These are phyloP conservation scores for Dioszegia aurantiaca DNA, from an alignment of 768 basidiomycete species.

Conservation along the genomic window DNA sequence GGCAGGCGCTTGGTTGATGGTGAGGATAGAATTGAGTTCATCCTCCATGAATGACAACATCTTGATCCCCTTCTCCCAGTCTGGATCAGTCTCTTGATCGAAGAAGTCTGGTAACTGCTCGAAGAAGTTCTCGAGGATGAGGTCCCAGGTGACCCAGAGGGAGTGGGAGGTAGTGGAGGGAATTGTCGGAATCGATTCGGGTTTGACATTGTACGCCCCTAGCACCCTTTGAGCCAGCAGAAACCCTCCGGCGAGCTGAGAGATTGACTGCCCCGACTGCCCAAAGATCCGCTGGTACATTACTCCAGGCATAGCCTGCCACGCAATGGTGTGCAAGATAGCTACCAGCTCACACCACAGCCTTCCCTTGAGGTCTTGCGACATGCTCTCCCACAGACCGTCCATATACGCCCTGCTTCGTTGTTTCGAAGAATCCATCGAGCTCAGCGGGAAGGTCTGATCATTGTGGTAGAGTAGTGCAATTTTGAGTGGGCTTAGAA, in stretches of 20 bases:
- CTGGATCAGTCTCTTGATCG: constrained; percentile 20
- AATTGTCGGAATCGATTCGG: constrained; percentile 39
- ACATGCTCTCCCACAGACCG: constrained; percentile 32
- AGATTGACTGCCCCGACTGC: constrained; percentile 32
- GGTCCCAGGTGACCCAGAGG: constrained; percentile 45
- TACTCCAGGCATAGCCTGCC: constrained; percentile 30
- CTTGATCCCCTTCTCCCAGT: constrained; percentile 31
- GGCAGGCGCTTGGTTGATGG: constrained; percentile 12
- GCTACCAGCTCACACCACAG: constrained; percentile 32
- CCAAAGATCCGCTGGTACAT: constrained; percentile 39
- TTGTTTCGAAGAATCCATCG: constrained; percentile 17
- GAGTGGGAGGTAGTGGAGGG: constrained; percentile 31
- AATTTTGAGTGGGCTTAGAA: constrained; percentile 34
- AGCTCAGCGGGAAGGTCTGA: constrained; percentile 40
- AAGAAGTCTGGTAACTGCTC: constrained; percentile 40
- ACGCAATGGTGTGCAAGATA: constrained; percentile 44
- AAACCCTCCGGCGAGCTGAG: constrained; percentile 34
- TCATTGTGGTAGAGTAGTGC: constrained; percentile 37
- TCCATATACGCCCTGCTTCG: constrained; percentile 27
- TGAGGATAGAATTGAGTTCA: constrained; percentile 36
- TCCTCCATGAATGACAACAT: constrained; percentile 46
- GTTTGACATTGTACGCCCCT: constrained; percentile 29
- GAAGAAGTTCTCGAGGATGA: constrained; percentile 46
- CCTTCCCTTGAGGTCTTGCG: constrained; percentile 23
- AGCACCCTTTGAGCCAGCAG: constrained; percentile 41